Evolutionary conservation across 495 filamentous ascomycete genomes (phyloP).

Genomic region (Gamarada debralockiae): DNA sequence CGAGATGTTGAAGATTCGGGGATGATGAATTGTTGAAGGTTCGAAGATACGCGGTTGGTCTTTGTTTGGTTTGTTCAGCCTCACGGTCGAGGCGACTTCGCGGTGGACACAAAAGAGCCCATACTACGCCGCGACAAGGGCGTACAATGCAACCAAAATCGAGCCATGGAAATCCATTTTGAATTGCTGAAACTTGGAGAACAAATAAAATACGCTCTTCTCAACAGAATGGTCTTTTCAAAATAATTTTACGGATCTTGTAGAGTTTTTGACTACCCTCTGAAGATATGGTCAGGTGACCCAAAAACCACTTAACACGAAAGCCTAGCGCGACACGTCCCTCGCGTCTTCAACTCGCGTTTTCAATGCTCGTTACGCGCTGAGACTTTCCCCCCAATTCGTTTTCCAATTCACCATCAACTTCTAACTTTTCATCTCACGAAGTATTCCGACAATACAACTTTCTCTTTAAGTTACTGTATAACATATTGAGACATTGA

Average conservation of each 20-base stretch:
- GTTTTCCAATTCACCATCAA: neutral
- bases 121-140: too few relatives aligned
- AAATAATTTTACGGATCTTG: too few relatives aligned
- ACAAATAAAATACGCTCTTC: too few relatives aligned
- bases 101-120: too few relatives aligned
- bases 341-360: neutral
- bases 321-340: neutral
- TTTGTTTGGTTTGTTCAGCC: neutral
- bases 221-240: too few relatives aligned
- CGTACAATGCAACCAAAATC: too few relatives aligned
- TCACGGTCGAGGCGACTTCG: neutral
- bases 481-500: neutral
- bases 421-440: neutral
- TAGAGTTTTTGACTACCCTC: too few relatives aligned
- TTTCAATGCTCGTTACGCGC: neutral
- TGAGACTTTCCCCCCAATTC: neutral
- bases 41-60: neutral
- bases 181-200: too few relatives aligned
- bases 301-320: conserved; percentile 9
- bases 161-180: too few relatives aligned
- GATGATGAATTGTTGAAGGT: neutral
- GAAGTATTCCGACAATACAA: neutral
- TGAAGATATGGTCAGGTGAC: too few relatives aligned
- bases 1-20: neutral
- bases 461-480: neutral